phyloP scores from a whole-genome alignment of 306 rosid genomes.

The Abrus precatorius region DNA sequence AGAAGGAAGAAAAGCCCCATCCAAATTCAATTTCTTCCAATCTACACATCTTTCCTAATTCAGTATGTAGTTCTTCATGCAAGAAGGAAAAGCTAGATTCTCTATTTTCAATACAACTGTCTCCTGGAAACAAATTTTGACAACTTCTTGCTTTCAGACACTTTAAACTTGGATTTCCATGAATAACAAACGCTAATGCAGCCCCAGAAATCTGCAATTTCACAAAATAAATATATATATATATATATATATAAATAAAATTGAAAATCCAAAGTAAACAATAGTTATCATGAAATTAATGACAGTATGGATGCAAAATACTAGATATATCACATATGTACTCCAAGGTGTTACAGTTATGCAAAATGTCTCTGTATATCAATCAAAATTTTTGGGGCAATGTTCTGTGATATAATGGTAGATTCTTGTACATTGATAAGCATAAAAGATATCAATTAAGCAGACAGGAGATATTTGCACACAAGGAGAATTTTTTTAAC shows the following conservation, averaged over 20 bases:
- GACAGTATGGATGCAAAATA: constrained; percentile 5
- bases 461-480: constrained; percentile 34
- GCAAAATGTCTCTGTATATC: constrained; percentile 40
- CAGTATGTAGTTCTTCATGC: constrained; percentile 55
- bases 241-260: not conserved
- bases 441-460: constrained; percentile 2
- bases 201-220: constrained; percentile 72
- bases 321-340: not conserved
- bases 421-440: constrained; percentile 8
- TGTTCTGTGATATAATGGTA: constrained; percentile 11
- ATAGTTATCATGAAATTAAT: constrained; percentile 30
- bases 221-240: not conserved
- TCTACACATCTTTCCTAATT: constrained; percentile 59
- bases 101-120: constrained; percentile 44
- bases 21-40: constrained; percentile 81
- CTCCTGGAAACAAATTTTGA: constrained; percentile 61
- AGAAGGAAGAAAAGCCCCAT: constrained; percentile 80
- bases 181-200: constrained; percentile 64
- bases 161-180: constrained; percentile 63
- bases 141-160: constrained; percentile 73
- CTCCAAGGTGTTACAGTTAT: constrained; percentile 25
- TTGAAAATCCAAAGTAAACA: constrained; percentile 35
- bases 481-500: constrained; percentile 3
- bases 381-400: constrained; percentile 12
- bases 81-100: constrained; percentile 49